Conservation (phyloP, 306 rosid genomes). For the Cotoneaster glaucophyllus region DNA sequence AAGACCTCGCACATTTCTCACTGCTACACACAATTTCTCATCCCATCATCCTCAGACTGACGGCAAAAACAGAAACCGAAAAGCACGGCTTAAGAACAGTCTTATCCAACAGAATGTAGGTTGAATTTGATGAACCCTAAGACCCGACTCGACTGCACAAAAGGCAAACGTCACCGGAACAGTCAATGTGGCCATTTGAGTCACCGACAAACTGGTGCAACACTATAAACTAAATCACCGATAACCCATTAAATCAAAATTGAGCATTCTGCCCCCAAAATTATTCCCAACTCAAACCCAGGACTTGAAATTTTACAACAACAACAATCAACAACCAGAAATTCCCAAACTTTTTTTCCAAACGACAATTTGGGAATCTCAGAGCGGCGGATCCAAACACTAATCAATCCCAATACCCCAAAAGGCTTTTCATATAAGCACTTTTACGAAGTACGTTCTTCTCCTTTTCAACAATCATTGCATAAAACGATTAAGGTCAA, state of each 20-base stretch:
- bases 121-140: not conserved
- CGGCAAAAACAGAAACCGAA: not conserved
- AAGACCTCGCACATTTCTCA: not conserved
- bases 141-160: not conserved
- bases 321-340: not conserved
- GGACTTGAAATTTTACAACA: not conserved
- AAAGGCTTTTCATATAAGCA: slow-evolving; percentile 7
- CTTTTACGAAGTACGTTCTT: slow-evolving; percentile 10
- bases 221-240: not conserved
- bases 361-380: slow-evolving; percentile 20
- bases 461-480: not conserved
- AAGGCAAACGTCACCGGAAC: not conserved
- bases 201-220: not conserved
- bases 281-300: not conserved
- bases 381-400: slow-evolving; percentile 33
- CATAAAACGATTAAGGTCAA: not conserved
- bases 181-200: not conserved
- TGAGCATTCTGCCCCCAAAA: slow-evolving; percentile 5
- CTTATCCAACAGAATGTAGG: not conserved
- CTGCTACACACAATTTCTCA: not conserved
- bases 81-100: not conserved
- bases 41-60: not conserved
- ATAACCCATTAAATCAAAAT: slow-evolving; percentile 1
- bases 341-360: not conserved
- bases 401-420: slow-evolving; percentile 20